phyloP scores from a whole-genome alignment of 495 filamentous ascomycete species.

The Podospora fimiseda region DNA sequence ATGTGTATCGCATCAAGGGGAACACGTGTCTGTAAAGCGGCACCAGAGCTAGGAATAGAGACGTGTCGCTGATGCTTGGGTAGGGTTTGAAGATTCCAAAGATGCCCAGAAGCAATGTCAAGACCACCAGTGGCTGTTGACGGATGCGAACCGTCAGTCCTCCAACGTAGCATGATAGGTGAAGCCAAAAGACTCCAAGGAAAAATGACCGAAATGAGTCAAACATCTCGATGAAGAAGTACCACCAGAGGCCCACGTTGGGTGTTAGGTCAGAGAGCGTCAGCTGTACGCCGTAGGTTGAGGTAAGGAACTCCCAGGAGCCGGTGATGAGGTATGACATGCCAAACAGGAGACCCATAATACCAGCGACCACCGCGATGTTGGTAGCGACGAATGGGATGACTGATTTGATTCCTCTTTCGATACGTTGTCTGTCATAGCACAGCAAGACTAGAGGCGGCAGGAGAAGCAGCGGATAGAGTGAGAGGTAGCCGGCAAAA shows the following conservation, averaged over 20 bases:
- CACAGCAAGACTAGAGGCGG: conserved; percentile 75
- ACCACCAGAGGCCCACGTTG: conserved; percentile 98
- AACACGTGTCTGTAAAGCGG: conserved; percentile 92
- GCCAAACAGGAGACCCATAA: conserved; percentile 50
- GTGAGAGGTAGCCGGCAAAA: conserved; percentile 81
- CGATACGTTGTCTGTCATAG: conserved; percentile 56
- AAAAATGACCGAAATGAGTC: conserved; percentile 97
- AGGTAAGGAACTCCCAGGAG: conserved; percentile 76
- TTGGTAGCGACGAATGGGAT: conserved; percentile 48
- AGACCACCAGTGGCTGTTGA: conserved; percentile 76
- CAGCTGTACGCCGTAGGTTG: conserved; percentile 88
- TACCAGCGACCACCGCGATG: conserved; percentile 40
- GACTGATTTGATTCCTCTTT: conserved; percentile 26
- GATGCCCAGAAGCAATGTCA: conserved; percentile 75
- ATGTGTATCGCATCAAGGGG: conserved; percentile 89
- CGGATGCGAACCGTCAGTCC: conserved; percentile 75
- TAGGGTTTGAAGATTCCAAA: conserved; percentile 95
- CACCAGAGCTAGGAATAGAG: conserved; percentile 73
- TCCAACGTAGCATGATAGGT: conserved; percentile 80
- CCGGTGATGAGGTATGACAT: conserved; percentile 72
- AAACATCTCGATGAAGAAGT: conserved; percentile 99
- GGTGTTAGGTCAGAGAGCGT: conserved; percentile 89
- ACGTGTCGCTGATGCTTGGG: conserved; percentile 81
- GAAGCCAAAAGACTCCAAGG: conserved; percentile 95
- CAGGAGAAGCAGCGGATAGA: conserved; percentile 83